Evolutionary conservation across 1,284 basidiomycete genomes (phyloP).

Genomic region (Tilletia caries): DNA sequence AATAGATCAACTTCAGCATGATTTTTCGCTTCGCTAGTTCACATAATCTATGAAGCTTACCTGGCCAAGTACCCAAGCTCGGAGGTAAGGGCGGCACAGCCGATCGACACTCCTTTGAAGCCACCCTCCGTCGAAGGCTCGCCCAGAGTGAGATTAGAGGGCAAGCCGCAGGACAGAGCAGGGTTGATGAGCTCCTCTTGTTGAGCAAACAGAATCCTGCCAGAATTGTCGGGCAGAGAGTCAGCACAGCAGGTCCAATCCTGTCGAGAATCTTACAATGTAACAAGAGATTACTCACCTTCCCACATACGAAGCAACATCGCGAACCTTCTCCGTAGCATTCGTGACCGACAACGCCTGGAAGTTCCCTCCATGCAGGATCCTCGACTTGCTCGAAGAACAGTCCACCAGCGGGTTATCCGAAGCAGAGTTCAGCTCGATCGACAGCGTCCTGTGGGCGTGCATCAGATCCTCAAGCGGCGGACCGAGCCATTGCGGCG

Average conservation of each 20-base stretch:
- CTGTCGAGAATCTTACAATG: background rate
- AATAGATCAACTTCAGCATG: background rate
- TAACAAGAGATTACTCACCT: background rate
- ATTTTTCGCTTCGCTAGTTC: background rate
- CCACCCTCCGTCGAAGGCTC: constrained; percentile 12
- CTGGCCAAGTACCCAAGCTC: constrained; percentile 16
- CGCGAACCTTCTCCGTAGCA: background rate
- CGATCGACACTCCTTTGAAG: constrained; percentile 16
- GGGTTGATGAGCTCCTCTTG: constrained; percentile 14
- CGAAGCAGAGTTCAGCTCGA: constrained; percentile 81
- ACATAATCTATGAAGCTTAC: background rate
- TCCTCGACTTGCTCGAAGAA: constrained; percentile 55
- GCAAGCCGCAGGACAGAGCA: constrained; percentile 14
- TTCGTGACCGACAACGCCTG: constrained; percentile 59
- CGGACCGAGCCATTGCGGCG: constrained; percentile 68
- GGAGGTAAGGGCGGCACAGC: constrained; percentile 12
- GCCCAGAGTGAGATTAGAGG: constrained; percentile 15
- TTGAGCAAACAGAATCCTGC: constrained; percentile 16
- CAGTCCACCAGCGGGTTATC: constrained; percentile 29
- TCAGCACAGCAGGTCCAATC: background rate
- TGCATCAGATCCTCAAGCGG: constrained; percentile 75
- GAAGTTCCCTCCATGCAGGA: constrained; percentile 82
- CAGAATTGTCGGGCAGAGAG: background rate
- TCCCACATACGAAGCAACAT: background rate
- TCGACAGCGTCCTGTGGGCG: constrained; percentile 65